Conservation (phyloP, 2,329 filamentous ascomycete species). For the Microcyclosporella mali region DNA sequence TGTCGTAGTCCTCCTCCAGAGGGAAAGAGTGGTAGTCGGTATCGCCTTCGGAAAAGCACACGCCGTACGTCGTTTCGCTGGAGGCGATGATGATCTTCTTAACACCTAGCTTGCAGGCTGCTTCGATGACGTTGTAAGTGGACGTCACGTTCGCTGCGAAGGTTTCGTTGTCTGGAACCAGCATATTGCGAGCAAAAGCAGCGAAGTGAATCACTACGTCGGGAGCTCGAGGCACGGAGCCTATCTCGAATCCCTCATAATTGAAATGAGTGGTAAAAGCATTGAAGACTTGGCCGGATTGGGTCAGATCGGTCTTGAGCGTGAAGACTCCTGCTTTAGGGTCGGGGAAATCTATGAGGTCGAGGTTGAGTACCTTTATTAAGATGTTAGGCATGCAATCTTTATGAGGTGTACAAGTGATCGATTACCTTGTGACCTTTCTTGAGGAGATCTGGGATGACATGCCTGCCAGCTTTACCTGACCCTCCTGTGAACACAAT, state of each 20-base stretch:
- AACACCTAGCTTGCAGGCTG: conserved; percentile 55
- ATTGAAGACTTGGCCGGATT: conserved; percentile 52
- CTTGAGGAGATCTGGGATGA: conserved; percentile 48
- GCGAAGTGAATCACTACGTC: conserved; percentile 60
- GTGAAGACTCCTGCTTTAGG: conserved; percentile 43
- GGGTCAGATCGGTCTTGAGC: conserved; percentile 50
- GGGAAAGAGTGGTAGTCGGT: conserved; percentile 53
- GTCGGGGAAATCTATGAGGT: conserved; percentile 57
- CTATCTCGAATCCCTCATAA: conserved; percentile 42
- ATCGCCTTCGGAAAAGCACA: conserved; percentile 56
- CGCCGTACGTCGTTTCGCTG: conserved; percentile 56
- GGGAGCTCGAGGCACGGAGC: conserved; percentile 40
- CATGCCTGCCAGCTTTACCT: conserved; percentile 51
- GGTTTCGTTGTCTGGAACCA: conserved; percentile 55
- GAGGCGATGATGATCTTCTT: conserved; percentile 57
- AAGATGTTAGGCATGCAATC: conserved; percentile 41
- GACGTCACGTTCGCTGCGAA: conserved; percentile 51
- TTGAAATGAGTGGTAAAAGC: conserved; percentile 53
- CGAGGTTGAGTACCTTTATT: conserved; percentile 69
- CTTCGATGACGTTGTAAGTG: conserved; percentile 59
- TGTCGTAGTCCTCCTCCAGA: conserved; percentile 53
- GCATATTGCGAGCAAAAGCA: conserved; percentile 54
- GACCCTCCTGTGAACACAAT: conserved; percentile 52
- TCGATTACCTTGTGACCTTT: conserved; percentile 40
- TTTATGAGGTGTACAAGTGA: neutral